Percentiles rank a stretch among this genome's conserved stretches.
phyloP scores from a whole-genome alignment of 2,329 filamentous ascomycete species.

The Juglanconis oblonga region DNA sequence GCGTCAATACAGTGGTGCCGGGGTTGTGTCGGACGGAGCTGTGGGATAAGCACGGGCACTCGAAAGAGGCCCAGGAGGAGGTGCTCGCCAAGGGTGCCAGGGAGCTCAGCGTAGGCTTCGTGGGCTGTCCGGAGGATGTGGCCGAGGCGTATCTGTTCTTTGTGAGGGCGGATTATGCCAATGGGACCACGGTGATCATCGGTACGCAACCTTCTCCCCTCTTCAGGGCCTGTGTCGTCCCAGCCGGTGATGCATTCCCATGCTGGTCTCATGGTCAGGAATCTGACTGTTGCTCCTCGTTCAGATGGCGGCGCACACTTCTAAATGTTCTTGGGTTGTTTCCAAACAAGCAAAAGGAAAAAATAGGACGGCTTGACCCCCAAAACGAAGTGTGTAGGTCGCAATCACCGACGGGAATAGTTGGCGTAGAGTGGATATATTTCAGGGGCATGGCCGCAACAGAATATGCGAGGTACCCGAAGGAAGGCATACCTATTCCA shows the following conservation, averaged over 20 bases:
- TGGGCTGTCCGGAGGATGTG: constrained; percentile 25
- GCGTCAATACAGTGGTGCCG: constrained; percentile 32
- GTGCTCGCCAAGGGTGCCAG: constrained; percentile 21
- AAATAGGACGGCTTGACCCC: no score
- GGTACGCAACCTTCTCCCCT: constrained; percentile 16
- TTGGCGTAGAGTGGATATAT: no score
- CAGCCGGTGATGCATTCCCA: no score
- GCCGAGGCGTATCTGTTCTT: constrained; percentile 29
- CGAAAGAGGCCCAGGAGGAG: constrained; percentile 25
- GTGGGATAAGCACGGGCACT: constrained; percentile 30
- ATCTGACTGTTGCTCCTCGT: not conserved
- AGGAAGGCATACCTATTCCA: no score
- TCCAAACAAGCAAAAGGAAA: no score
- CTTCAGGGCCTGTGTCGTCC: not conserved
- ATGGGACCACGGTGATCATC: constrained; percentile 26
- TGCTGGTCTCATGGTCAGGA: no score
- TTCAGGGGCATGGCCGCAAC: no score
- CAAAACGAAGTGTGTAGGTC: no score
- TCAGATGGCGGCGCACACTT: constrained; percentile 13
- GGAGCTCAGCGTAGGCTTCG: constrained; percentile 26
- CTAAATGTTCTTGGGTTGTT: not conserved
- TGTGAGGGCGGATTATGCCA: constrained; percentile 27
- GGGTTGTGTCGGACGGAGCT: constrained; percentile 30
- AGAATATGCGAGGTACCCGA: no score
- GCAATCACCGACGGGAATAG: no score